Base-by-base conservation (phyloP, 805 yeast genomes). In the Candida sithepensis region DNA sequence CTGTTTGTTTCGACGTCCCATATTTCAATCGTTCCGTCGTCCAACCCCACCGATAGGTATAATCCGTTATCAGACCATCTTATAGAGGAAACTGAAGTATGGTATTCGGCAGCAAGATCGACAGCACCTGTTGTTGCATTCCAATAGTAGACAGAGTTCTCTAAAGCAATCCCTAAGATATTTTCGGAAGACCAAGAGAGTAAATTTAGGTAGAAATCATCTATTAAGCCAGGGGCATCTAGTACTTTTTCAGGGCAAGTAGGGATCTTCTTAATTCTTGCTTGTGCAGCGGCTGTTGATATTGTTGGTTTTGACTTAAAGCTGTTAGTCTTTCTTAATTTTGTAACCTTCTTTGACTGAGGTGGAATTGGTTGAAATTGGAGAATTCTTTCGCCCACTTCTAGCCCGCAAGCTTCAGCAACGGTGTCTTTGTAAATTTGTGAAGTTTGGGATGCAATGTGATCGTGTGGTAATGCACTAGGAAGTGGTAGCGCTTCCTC, bases 161-260 rank as follows among this genome's bases (percentile, higher is more conserved):
- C 96, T 43, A 94, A 72, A 1, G 96, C 99, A 60, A 94, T 86
- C 1, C 96, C 97, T 28, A 94, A 72, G 39, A 84, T 72, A 64
- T 92, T 89, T 26, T 82, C 80, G 53, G 72, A 70, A 7, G 97
- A 90, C 98, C 99, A 94, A 51, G 90, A 81, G 45, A 94, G 66
- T 37, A 92, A 72, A 61, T 90, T 90, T 45, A 90, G 74, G 64
- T 92, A 94, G 65, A 90, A 94, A 69, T 94, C 99, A 66, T 94
- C 96, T 20, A 85, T 77, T 48, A 91, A 76, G 0, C 96, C 97
- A 0, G 99, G 99, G 0, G 98, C 99, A 68, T 94, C 99, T 37
- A 94, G 73, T 1, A 94, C 96, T 53, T 96, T 78, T 54, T 88
- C 96, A 1, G 99, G 98, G 30, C 88, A 87, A 0, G 88, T 81